These are phyloP conservation scores for Mentha longifolia DNA, from an alignment of 257 asterid genomes.

Conservation along the genomic window DNA sequence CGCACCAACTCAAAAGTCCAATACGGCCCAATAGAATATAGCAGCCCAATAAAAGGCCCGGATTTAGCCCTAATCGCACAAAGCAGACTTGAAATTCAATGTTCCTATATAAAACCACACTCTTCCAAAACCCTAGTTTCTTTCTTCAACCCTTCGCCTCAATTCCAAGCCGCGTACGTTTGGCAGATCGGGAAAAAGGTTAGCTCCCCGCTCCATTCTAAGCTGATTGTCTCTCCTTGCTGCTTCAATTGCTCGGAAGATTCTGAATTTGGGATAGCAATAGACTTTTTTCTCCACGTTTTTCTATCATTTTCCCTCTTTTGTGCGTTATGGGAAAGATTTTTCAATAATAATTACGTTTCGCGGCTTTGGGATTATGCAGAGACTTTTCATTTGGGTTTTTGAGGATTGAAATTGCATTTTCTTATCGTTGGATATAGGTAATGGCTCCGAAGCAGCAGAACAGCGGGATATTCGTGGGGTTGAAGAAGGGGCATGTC, in stretches of 20 bases:
- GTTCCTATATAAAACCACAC: constrained; percentile 27
- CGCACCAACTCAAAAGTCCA: no score
- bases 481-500: constrained; percentile 80
- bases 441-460: constrained; percentile 87
- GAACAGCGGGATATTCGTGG: constrained; percentile 72
- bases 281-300: background rate
- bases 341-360: background rate
- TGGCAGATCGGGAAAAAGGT: constrained; percentile 41
- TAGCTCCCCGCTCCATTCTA: background rate
- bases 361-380: background rate
- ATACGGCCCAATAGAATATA: no score
- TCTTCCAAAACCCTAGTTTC: constrained; percentile 53
- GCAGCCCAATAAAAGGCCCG: constrained; percentile 25
- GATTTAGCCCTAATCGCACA: background rate
- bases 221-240: background rate
- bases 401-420: background rate
- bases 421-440: constrained; percentile 33
- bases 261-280: background rate
- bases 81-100: background rate
- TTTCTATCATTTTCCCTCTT: background rate
- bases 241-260: background rate
- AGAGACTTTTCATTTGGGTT: background rate
- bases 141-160: constrained; percentile 38
- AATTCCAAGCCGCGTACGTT: constrained; percentile 24
- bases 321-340: background rate